Base-by-base conservation (phyloP, 306 rosid species). In the Geum urbanum region DNA sequence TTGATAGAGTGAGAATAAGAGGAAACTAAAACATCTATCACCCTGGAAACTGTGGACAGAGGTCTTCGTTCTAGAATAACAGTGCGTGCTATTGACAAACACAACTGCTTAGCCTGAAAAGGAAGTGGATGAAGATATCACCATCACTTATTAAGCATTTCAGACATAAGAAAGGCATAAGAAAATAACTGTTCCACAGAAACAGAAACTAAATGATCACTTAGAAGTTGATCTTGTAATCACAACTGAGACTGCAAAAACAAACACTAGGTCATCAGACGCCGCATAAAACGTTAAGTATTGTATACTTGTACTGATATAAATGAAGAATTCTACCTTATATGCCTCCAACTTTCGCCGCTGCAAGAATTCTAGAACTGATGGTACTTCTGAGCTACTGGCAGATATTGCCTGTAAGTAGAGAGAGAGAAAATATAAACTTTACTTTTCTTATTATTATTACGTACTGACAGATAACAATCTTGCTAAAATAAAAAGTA, bases 381-480 rank as follows among this genome's bases (percentile, higher is more conserved):
- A 88, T 43, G 99, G 87, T 68, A 83, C 91, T 86, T 94, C 99
- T 63, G 99, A 94, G 88, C 91, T 94, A 80, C 97, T 91, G 59
- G 97, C 87, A 76, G 99, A 86, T 54, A 94, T 94, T 64, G 99
- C 95, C 97, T 91, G 79, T 74, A 82, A 71, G 54, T 57, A 77
- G 50, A 72, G 19, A 50, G 56, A 69, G 55, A 74, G 55, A 49
- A 37, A 55, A 64, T 77, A 58, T 39, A 32, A 32, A 32, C 40
- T 56, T 56, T 11, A 50, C 27, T 9, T 53, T 52, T 40, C 41
- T 53, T 12, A 20, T 13, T 41, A 7, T 11, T 11, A 49, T 14
- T n/a, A n/a, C n/a, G 22, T 32, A n/a, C 39, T n/a, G 7, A 55
- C 4, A 3, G 44, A 55, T 9, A 41, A 11, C 35, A 68, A 44